These are phyloP conservation scores for Fraxinus dipetala DNA, from an alignment of 305 asterid genomes.

Conservation along the genomic window DNA sequence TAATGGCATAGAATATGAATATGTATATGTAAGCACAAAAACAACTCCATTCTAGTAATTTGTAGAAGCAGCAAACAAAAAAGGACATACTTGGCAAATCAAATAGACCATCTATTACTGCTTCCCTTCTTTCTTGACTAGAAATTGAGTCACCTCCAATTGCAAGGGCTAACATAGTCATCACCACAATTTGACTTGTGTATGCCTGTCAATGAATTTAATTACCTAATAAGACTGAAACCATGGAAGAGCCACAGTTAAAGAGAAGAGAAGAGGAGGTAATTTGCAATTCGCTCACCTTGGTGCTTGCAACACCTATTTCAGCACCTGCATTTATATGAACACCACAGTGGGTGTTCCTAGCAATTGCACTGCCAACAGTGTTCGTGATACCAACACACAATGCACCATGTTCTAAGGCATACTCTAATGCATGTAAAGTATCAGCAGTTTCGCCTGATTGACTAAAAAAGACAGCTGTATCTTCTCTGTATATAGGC, in stretches of 20 bases:
- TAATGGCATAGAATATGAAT: background rate
- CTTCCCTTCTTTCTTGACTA: constrained; percentile 75
- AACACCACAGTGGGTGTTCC: constrained; percentile 93
- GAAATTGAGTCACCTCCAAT: constrained; percentile 88
- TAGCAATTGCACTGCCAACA: constrained; percentile 96
- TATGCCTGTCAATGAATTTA: constrained; percentile 63
- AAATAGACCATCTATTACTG: constrained; percentile 79
- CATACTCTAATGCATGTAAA: constrained; percentile 85
- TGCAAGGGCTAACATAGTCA: constrained; percentile 99
- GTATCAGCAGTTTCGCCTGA: constrained; percentile 99
- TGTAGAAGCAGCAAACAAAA: constrained; percentile 12
- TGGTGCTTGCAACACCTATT: constrained; percentile 97
- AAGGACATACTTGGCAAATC: constrained; percentile 77
- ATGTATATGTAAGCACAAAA: background rate
- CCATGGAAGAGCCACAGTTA: background rate
- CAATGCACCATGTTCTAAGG: constrained; percentile 83
- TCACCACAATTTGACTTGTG: constrained; percentile 97
- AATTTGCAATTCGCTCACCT: constrained; percentile 42
- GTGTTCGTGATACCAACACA: constrained; percentile 98
- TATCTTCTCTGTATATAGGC: constrained; percentile 91
- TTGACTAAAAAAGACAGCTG: constrained; percentile 91
- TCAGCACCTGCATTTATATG: constrained; percentile 98
- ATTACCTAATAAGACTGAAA: constrained; percentile 17
- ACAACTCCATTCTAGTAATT: constrained; percentile 15
- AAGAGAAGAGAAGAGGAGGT: too few relatives aligned